Evolutionary conservation across 2,329 filamentous ascomycete species (phyloP), one percentile per base, ranked within the genome.

Genomic region (Colletotrichum siamense): DNA sequence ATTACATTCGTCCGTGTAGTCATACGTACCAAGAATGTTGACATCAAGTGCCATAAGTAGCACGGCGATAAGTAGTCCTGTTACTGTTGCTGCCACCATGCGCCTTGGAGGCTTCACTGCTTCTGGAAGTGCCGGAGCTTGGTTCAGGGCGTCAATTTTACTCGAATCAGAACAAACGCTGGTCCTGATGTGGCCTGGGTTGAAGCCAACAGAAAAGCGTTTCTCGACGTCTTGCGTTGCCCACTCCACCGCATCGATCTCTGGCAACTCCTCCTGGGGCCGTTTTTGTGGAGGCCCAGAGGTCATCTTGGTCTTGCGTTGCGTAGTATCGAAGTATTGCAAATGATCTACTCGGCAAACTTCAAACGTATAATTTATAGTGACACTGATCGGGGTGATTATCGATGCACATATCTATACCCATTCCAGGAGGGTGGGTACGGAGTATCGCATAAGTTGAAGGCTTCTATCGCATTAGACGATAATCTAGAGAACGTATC

Each of bases 11-110:
- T 59, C 22, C 26, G 26, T 18, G 1, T 16, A 7, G 32, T 10
- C 44, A 13, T 34, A 26, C 62, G 2, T 64, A 64, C 62, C 62
- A 7, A 64, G 32, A 39, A 64, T 64, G 8, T 64, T 64, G 15
- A 64, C 62, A 39, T 64, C 62, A 22, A 64, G 34, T 39, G 62
- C 62, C 62, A 64, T 64, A 16, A 64, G 62, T 44, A 64, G 62
- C 62, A 64, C 62, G 62, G 62, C 62, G 28, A 64, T 64, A 12
- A 64, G 62, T 26, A 64, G 32, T 15, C 62, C 62, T 6, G 62
- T 39, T n/a, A 64, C 12, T 15, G 62, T 64, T 64, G 62, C 32
- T 66, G 55, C 26, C 5, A 59, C 55, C 55, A 59, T 59, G 22
- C 3, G 55, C 0, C 13, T 24, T 26, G 13, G 22, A 59, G 55